Evolutionary conservation across 768 basidiomycete genomes (phyloP), one percentile per base, ranked within the genome.

Genomic region (Saitozyma podzolica): DNA sequence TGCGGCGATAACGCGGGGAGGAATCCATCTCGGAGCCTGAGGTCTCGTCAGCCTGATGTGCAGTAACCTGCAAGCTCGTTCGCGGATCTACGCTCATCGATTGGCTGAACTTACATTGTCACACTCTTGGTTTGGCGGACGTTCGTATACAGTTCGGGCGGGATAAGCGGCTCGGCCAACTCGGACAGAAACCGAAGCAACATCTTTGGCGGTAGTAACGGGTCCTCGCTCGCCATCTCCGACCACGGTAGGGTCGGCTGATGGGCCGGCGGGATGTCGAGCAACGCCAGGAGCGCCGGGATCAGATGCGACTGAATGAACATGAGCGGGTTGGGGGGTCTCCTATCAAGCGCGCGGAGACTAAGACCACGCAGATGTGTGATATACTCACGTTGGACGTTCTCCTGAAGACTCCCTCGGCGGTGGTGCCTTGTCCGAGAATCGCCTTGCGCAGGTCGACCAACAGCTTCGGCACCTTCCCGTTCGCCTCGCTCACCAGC

Each of bases 381-480:
- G 40, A 20, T 37, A 20, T 14, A 67, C 72, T 62, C 63, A 74
- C 73, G 42, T 68, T 68, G 5, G 68, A 62, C 1, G 64, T 52
- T 13, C 71, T 55, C 43, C 74, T 58, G 50, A 72, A 75, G 8
- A 73, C 60, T 9, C 74, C 74, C 59, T 72, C 74, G 0, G 62
- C 64, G 1, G 11, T 11, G 4, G 49, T 53, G 53, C 71, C 72
- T 40, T 67, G 63, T 8, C 16, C 17, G 45, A 70, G 41, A 8
- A 75, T 75, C n/a, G 53, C 62, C 10, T 63, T 56, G n/a, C 63
- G 19, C n/a, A 75, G 54, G 7, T 63, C 45, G 1, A 45, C 52
- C 16, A 75, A 48, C 42, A 69, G 20, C 4, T n/a, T 47, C 16
- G 68, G 66, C 40, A 67, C 19, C 6, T 54, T 54, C 5, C 64